phyloP scores from a whole-genome alignment of 495 filamentous ascomycete genomes.

The Evernia prunastri region DNA sequence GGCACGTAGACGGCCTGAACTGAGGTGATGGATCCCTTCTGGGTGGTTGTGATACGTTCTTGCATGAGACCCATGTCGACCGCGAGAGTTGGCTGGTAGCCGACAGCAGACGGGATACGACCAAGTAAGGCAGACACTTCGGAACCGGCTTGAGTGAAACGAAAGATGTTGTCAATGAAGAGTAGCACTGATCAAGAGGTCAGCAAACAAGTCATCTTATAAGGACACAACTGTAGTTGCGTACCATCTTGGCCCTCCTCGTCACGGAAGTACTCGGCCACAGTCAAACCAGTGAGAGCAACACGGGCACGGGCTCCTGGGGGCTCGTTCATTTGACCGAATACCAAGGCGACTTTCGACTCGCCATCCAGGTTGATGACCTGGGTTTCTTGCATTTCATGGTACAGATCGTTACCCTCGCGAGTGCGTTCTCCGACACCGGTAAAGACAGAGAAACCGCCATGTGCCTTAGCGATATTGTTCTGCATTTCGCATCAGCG shows the following conservation, averaged over 20 bases:
- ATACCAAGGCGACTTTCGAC: constrained; percentile 98
- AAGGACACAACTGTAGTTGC: constrained; percentile 10
- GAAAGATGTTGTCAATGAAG: constrained; percentile 99
- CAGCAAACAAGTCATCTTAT: constrained; percentile 18
- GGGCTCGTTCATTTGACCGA: constrained; percentile 99
- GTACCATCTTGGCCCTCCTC: constrained; percentile 90
- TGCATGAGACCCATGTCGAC: constrained; percentile 99
- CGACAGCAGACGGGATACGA: constrained; percentile 99
- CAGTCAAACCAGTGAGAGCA: constrained; percentile 83
- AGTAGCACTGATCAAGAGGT: constrained; percentile 62
- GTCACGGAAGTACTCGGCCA: constrained; percentile 97
- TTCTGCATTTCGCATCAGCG: constrained; percentile 50
- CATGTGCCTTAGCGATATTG: constrained; percentile 99
- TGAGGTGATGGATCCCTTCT: constrained; percentile 98
- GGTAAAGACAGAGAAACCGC: constrained; percentile 99
- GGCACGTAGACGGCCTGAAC: constrained; percentile 99
- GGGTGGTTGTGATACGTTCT: constrained; percentile 99
- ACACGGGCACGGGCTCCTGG: constrained; percentile 99
- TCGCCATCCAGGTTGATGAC: constrained; percentile 99
- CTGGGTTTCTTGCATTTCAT: constrained; percentile 99
- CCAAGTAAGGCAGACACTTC: constrained; percentile 99
- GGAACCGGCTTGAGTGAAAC: constrained; percentile 99
- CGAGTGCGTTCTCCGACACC: constrained; percentile 99
- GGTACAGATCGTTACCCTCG: constrained; percentile 99
- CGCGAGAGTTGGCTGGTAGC: constrained; percentile 99